These are phyloP conservation scores for Lentinus brumalis DNA, from an alignment of 768 basidiomycete genomes.

Conservation along the genomic window DNA sequence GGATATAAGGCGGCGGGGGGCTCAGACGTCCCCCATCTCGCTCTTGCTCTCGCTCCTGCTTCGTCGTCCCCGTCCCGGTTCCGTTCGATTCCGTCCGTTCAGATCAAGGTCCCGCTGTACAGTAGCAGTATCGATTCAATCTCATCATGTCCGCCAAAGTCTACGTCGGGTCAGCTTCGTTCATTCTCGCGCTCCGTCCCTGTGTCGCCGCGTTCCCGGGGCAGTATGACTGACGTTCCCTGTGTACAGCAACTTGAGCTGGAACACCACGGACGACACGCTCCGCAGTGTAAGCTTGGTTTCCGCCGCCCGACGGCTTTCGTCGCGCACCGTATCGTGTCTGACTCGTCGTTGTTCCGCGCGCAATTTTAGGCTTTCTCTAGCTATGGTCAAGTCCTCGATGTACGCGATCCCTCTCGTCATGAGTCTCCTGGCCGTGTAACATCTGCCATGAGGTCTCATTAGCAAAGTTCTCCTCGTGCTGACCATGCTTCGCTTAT, in stretches of 20 bases:
- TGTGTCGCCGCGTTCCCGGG: constrained; percentile 34
- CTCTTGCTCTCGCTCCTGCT: constrained; percentile 38
- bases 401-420: constrained; percentile 62
- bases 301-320: constrained; percentile 29
- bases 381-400: constrained; percentile 78
- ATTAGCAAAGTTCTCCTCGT: constrained; percentile 15
- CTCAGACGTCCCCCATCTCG: constrained; percentile 7
- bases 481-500: constrained; percentile 31
- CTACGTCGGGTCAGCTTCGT: constrained; percentile 92
- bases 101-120: constrained; percentile 39
- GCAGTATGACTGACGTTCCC: constrained; percentile 36
- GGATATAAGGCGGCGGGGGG: too few relatives aligned
- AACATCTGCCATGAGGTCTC: constrained; percentile 10
- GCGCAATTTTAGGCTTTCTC: constrained; percentile 72
- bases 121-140: constrained; percentile 43
- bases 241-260: constrained; percentile 85
- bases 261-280: constrained; percentile 93
- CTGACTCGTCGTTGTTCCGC: constrained; percentile 47
- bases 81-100: constrained; percentile 45
- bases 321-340: constrained; percentile 36
- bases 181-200: constrained; percentile 21
- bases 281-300: constrained; percentile 82
- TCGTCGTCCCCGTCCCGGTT: constrained; percentile 52
- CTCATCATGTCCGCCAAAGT: constrained; percentile 78
- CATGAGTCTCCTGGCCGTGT: constrained; percentile 24